Evolutionary conservation across 2,329 filamentous ascomycete genomes (phyloP), one percentile per base, ranked within the genome.

Genomic region (Myotisia sp.): DNA sequence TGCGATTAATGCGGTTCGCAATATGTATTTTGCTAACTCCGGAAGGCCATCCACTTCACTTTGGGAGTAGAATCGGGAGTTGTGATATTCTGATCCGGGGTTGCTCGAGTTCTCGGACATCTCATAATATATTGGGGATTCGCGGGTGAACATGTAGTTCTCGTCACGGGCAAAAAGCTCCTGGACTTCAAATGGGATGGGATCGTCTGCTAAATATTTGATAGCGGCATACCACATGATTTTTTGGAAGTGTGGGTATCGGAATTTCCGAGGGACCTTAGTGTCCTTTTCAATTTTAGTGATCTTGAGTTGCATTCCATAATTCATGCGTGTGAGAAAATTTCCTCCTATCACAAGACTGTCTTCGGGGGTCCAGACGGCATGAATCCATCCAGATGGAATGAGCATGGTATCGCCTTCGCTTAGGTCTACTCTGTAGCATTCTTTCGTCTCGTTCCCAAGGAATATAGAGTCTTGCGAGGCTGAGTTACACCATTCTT

Each of bases 281-380:
- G 74, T 79, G 36, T 67, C 68, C 50, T 76, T 78, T 50, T 79
- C 75, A 29, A 79, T 72, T 33, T 76, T 71, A 19, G 70, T 62
- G 6, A 79, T 63, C 42, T 69, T 70, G 47, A 79, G 70, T 49
- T 79, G 75, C 63, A 76, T 76, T 37, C 67, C 67, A 48, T 74
- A 77, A 38, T 76, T 73, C 51, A 77, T 62, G 36, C 69, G 60
- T 4, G 74, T 79, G 28, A 79, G 58, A 45, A 79, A 79, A 46
- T 79, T 79, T 33, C 75, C 75, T n/a, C 75, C 75, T 40, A 79
- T 76, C 18, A 79, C 75, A 31, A 79, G 55, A 45, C 74, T 79
- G 46, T 79, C 74, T 44, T 74, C 68, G 0, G 75, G 75, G 6
- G 75, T 79, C 71, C 76, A 78, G 5, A 79, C 75, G 16, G 75